phyloP scores from a whole-genome alignment of 257 asterid species.

The Penstemon eatonii region DNA sequence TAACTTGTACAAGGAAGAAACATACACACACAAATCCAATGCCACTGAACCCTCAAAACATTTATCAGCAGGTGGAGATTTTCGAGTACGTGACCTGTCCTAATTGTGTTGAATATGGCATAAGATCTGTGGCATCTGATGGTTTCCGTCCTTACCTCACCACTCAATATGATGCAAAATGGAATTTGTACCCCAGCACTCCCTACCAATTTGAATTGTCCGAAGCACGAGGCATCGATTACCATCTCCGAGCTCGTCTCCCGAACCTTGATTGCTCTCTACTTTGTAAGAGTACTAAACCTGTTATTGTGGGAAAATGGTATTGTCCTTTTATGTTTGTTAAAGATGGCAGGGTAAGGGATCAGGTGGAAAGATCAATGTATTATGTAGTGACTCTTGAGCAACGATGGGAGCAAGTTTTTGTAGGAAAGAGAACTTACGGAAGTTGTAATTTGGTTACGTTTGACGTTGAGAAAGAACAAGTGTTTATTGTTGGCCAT shows the following conservation, averaged over 20 bases:
- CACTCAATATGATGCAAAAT: constrained; percentile 27
- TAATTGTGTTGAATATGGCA: neutral
- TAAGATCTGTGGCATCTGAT: constrained; percentile 34
- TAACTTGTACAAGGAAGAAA: constrained; percentile 55
- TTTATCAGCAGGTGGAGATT: constrained; percentile 46
- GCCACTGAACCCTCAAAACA: constrained; percentile 50
- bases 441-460: constrained; percentile 21
- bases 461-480: constrained; percentile 44
- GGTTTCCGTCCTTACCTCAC: constrained; percentile 40
- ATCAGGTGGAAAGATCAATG: constrained; percentile 37
- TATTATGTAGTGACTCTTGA: constrained; percentile 57
- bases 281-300: neutral
- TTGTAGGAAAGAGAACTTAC: constrained; percentile 21
- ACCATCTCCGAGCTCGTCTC: constrained; percentile 25
- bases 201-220: constrained; percentile 29
- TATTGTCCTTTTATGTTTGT: constrained; percentile 42
- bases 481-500: constrained; percentile 29
- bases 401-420: constrained; percentile 61
- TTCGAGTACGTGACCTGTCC: neutral
- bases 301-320: constrained; percentile 32
- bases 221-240: constrained; percentile 28
- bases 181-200: constrained; percentile 33
- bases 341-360: constrained; percentile 33
- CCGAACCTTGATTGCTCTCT: constrained; percentile 1
- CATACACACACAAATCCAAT: constrained; percentile 49